phyloP scores from a whole-genome alignment of 768 basidiomycete genomes.

The Podaxis mareebaensis region DNA sequence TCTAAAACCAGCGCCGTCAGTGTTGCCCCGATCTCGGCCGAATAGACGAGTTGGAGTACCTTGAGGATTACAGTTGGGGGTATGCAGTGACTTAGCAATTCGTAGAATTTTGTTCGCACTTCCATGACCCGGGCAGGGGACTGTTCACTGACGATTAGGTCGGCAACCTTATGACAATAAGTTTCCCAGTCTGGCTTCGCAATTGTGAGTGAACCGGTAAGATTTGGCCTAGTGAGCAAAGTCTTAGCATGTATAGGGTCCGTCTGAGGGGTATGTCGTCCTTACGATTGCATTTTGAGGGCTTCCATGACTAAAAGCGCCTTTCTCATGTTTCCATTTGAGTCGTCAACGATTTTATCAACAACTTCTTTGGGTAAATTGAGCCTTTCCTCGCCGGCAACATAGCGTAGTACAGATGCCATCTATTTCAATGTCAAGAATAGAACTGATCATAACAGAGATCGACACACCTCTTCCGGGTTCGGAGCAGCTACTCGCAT shows the following conservation, averaged over 20 bases:
- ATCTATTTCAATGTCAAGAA: slow-evolving; percentile 54
- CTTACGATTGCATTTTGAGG: slow-evolving; percentile 94
- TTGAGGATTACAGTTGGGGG: slow-evolving; percentile 91
- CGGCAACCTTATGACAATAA: slow-evolving; percentile 90
- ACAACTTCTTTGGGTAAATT: slow-evolving; percentile 78
- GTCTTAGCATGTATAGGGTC: slow-evolving; percentile 3
- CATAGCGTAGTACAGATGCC: slow-evolving; percentile 71
- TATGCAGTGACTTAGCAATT: slow-evolving; percentile 95
- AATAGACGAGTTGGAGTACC: slow-evolving; percentile 40
- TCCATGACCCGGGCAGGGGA: slow-evolving; percentile 88
- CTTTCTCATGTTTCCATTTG: slow-evolving; percentile 90
- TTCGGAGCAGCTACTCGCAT: slow-evolving; percentile 91
- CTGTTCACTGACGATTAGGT: slow-evolving; percentile 88
- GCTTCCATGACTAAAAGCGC: slow-evolving; percentile 94
- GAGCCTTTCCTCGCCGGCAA: slow-evolving; percentile 80
- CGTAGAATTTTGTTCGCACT: slow-evolving; percentile 91
- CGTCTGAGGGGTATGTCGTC: slow-evolving; percentile 9
- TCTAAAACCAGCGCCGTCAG: slow-evolving; percentile 46
- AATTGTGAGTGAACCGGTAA: slow-evolving; percentile 75
- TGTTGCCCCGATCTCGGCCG: background rate
- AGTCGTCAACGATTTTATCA: slow-evolving; percentile 74
- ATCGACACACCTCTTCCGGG: slow-evolving; percentile 60
- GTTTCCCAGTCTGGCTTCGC: slow-evolving; percentile 99
- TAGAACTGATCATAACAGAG: slow-evolving; percentile 7
- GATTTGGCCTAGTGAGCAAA: slow-evolving; percentile 61